Base-by-base conservation (phyloP, 108 stramenopile species). In the Mediolabrus comicus region DNA sequence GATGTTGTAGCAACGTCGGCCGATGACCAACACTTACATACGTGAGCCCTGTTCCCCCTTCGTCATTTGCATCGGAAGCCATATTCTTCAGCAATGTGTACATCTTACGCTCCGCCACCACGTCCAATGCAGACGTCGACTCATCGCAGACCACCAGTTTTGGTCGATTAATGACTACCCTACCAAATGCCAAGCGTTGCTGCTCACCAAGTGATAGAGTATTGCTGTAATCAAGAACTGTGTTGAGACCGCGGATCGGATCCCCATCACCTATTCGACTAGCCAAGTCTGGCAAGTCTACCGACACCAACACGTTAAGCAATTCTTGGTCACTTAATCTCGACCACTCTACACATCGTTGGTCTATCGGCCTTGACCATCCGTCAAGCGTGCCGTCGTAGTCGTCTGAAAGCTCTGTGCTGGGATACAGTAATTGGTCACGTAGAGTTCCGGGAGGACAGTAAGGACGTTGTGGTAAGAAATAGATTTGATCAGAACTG, bases 401-500 rank as follows among this genome's bases (percentile, higher is more conserved):
- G 24, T 24, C 4, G 31, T 73, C 55, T 22, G 62, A 33, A 12
- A 51, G 52, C 22, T 66, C 65, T 10, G 69, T 72, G 61, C 62
- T 53, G 3, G 92, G 92, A 59, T 95, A 96, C 19, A 89, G 56
- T 10, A 96, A 74, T 65, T 92, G 90, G 17, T 94, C 88, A 9
- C 89, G 71, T 19, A 96, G 64, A 0, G 85, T 70, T 1, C 95
- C 92, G 7, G 90, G 84, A 13, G 92, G 82, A 65, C 90, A 91
- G 79, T 94, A 67, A 16, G 92, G 92, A 25, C 78, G 81, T 73
- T 95, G 95, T 0, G 95, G 95, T 24, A 95, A 67, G 67, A 95
- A 95, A 53, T 92, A 87, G 17, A 87, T 85, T 34, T 94, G 79
- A 22, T 73, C 70, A 8, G 60, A 62, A 16, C 72, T 54, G 0